A percentile compares a stretch with the other conserved stretches of the same genome.
phyloP scores from a whole-genome alignment of 441 rosid species.

The Codiaeum variegatum region DNA sequence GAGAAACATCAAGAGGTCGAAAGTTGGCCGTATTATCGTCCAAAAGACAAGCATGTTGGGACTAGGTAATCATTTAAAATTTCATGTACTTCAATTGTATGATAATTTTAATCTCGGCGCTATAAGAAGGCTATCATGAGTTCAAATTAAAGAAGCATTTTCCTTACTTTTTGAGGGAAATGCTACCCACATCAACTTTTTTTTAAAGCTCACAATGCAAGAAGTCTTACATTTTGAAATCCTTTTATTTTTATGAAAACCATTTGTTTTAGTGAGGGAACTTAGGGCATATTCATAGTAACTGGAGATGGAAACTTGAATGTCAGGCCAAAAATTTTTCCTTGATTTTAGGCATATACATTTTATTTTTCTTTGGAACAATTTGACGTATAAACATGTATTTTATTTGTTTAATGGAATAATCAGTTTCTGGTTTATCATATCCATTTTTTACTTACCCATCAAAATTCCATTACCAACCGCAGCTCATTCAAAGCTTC shows the following conservation, averaged over 20 bases:
- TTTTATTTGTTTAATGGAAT: neutral
- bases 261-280: neutral
- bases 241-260: too few relatives aligned
- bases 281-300: neutral
- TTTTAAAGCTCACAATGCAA: neutral
- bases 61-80: constrained; percentile 48
- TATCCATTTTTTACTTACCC: neutral
- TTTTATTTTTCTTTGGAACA: neutral
- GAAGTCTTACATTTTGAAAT: neutral
- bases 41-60: constrained; percentile 95
- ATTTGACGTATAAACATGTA: neutral
- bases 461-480: constrained; percentile 4
- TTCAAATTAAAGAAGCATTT: neutral
- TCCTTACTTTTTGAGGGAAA: neutral
- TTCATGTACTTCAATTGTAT: neutral
- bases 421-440: neutral
- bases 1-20: constrained; percentile 63
- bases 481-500: constrained; percentile 81
- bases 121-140: neutral
- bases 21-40: constrained; percentile 49
- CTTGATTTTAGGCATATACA: neutral
- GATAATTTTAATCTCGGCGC: neutral
- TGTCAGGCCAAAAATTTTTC: neutral
- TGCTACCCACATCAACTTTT: neutral
- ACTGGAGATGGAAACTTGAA: neutral